Conservation (phyloP, 192 early-diverging fungal genomes). For the Spizellomyces sp. region DNA sequence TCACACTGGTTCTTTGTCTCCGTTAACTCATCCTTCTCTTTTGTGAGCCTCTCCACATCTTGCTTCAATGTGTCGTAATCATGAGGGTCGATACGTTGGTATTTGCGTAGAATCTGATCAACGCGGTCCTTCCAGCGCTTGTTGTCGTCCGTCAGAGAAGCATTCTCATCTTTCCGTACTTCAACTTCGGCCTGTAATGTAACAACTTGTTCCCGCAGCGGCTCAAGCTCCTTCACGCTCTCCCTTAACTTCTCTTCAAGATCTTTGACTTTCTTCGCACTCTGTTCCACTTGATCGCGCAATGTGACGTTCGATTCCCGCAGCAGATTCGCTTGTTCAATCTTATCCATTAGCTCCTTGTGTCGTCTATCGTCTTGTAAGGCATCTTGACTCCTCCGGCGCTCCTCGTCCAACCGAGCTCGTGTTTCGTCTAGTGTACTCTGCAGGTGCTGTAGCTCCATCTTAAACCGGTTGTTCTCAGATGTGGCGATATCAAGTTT, state of each 20-base stretch:
- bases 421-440: slow-evolving; percentile 70
- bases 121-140: slow-evolving; percentile 73
- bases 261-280: slow-evolving; percentile 30
- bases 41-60: slow-evolving; percentile 38
- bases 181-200: slow-evolving; percentile 65
- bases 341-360: slow-evolving; percentile 64
- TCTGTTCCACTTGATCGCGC: slow-evolving; percentile 58
- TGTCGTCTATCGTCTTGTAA: slow-evolving; percentile 58
- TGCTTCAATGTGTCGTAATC: slow-evolving; percentile 72
- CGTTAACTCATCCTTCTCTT: slow-evolving; percentile 27
- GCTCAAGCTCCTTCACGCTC: slow-evolving; percentile 51
- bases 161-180: slow-evolving; percentile 50
- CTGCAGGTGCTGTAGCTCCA: slow-evolving; percentile 65
- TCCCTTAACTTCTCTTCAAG: slow-evolving; percentile 47
- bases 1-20: slow-evolving; percentile 27
- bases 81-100: slow-evolving; percentile 78
- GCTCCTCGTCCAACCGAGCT: slow-evolving; percentile 56
- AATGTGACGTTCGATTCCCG: slow-evolving; percentile 79
- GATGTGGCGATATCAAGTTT: slow-evolving; percentile 69
- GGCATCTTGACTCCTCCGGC: slow-evolving; percentile 40
- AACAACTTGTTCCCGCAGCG: slow-evolving; percentile 60
- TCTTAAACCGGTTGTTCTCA: slow-evolving; percentile 65
- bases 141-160: slow-evolving; percentile 62
- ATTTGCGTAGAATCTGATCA: slow-evolving; percentile 72
- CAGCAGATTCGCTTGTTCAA: slow-evolving; percentile 67